phyloP scores from a whole-genome alignment of 805 yeast genomes.

The Candida nemodendra region DNA sequence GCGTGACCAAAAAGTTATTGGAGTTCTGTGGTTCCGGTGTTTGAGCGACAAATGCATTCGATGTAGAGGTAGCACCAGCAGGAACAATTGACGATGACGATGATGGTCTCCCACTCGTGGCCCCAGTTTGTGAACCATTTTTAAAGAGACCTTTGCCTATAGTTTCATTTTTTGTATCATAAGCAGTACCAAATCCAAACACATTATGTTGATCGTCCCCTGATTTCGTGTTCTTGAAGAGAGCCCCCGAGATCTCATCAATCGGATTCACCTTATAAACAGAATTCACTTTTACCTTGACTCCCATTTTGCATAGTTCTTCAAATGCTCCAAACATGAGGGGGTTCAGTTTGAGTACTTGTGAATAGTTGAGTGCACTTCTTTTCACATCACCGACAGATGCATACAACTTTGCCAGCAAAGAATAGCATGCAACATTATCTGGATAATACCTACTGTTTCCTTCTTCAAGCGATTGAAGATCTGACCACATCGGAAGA shows the following conservation, averaged over 20 bases:
- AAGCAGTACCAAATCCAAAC: conserved; percentile 17
- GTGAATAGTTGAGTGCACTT: conserved; percentile 64
- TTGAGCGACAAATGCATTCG: conserved; percentile 17
- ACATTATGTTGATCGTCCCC: conserved; percentile 13
- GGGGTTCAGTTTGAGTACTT: conserved; percentile 72
- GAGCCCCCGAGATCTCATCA: conserved; percentile 19
- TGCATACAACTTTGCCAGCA: conserved; percentile 68
- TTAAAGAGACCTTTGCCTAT: conserved; percentile 7
- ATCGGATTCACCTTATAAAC: conserved; percentile 40
- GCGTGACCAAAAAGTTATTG: conserved; percentile 35
- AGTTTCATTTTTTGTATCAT: conserved; percentile 4
- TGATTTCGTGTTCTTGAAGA: conserved; percentile 13
- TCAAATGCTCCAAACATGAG: conserved; percentile 85
- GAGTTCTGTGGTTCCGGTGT: conserved; percentile 27
- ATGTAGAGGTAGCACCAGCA: conserved; percentile 7
- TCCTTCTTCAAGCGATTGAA: conserved; percentile 4
- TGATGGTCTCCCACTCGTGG: conserved; percentile 1
- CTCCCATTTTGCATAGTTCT: conserved; percentile 70
- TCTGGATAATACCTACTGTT: conserved; percentile 49
- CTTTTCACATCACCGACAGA: conserved; percentile 59
- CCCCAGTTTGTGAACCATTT: background rate
- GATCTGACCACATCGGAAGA: conserved; percentile 36
- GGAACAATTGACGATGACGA: conserved; percentile 7
- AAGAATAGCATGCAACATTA: conserved; percentile 60
- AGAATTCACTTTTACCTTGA: conserved; percentile 58